A percentile compares a stretch with the other conserved stretches of the same genome.
These are phyloP conservation scores for Colletotrichum ledebouriae DNA, from an alignment of 2,329 filamentous ascomycete genomes.

Conservation along the genomic window DNA sequence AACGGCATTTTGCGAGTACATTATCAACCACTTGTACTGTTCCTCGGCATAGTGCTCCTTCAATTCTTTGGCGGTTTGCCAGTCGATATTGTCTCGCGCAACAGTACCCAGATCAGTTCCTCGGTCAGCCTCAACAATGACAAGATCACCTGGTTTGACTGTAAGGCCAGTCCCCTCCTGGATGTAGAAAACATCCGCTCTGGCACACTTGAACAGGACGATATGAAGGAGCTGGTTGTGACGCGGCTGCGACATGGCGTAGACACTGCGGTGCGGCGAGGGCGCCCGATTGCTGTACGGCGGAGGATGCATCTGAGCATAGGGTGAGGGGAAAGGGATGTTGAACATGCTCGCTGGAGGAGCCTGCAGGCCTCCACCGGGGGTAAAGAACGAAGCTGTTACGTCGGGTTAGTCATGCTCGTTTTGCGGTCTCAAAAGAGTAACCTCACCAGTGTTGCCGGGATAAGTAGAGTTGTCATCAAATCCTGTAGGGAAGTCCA, in stretches of 20 bases:
- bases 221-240: conserved; percentile 84
- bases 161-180: conserved; percentile 94
- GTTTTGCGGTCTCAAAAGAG: neutral
- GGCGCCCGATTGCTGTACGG: conserved; percentile 64
- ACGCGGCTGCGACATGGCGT: conserved; percentile 71
- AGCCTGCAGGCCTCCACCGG: conserved; percentile 48
- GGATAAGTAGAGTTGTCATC: conserved; percentile 55
- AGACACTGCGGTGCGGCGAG: conserved; percentile 74
- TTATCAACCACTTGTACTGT: conserved; percentile 98
- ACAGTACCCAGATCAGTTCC: conserved; percentile 96
- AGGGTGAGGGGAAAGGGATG: conserved; percentile 62
- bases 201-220: conserved; percentile 95
- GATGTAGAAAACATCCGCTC: conserved; percentile 96
- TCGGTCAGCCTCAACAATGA: conserved; percentile 97
- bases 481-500: conserved; percentile 59
- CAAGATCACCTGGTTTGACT: conserved; percentile 90
- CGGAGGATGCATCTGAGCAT: conserved; percentile 56
- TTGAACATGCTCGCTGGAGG: conserved; percentile 55
- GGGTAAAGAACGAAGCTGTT: conserved; percentile 56
- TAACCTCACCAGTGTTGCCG: conserved; percentile 56
- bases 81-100: conserved; percentile 87
- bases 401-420: conserved; percentile 45
- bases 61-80: conserved; percentile 86
- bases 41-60: conserved; percentile 95
- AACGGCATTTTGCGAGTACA: conserved; percentile 89